A percentile compares a stretch with the other conserved stretches of the same genome.
Conservation (phyloP, 108 stramenopile species). For the Bacterosira constricta region DNA sequence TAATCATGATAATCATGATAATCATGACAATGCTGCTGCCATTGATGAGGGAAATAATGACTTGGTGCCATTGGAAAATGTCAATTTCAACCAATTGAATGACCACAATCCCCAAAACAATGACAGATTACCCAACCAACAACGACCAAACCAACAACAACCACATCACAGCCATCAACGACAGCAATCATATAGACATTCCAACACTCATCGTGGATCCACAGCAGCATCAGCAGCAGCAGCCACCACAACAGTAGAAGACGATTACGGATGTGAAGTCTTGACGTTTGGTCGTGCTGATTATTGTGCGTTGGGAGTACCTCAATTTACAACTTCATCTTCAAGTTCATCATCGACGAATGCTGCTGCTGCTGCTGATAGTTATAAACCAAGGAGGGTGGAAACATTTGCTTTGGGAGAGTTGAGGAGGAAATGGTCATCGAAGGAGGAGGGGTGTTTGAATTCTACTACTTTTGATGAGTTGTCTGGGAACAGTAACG, state of each 20-base stretch:
- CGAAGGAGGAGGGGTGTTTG: too few species aligned
- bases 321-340: constrained; percentile 22
- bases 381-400: constrained; percentile 44
- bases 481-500: too few species aligned
- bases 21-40: constrained; percentile 13
- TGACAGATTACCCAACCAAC: too few species aligned
- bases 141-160: too few species aligned
- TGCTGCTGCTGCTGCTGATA: neutral
- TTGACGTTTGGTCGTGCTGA: constrained; percentile 79
- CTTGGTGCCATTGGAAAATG: too few species aligned
- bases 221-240: constrained; percentile 4
- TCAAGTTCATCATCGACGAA: neutral
- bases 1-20: constrained; percentile 28
- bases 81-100: too few species aligned
- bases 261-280: constrained; percentile 69
- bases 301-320: constrained; percentile 75
- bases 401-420: constrained; percentile 47
- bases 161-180: too few species aligned
- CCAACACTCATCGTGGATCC: too few species aligned
- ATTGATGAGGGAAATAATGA: neutral
- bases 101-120: too few species aligned
- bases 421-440: constrained; percentile 37
- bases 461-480: too few species aligned
- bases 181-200: too few species aligned
- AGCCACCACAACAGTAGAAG: constrained; percentile 5